A percentile compares a stretch with the other conserved stretches of the same genome.
Conservation (phyloP, 164 flowering plant species). For the Dillenia suffruticosa region DNA sequence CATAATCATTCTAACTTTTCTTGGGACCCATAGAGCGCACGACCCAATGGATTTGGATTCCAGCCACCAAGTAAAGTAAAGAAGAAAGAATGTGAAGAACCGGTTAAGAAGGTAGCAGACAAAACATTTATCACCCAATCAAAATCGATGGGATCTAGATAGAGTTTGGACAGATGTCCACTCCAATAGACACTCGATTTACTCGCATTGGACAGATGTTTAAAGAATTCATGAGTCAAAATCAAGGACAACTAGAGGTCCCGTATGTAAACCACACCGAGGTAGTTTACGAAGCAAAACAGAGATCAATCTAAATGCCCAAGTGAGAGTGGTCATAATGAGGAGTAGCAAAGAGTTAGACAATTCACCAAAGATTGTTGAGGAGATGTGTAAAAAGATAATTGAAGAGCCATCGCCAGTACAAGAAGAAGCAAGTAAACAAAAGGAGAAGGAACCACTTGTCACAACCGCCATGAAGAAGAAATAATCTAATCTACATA, state of each 20-base stretch:
- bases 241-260: too few species aligned
- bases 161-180: neutral
- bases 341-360: too few species aligned
- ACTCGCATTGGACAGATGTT: too few species aligned
- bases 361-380: neutral
- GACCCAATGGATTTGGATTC: neutral
- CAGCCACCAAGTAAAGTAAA: neutral
- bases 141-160: neutral
- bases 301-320: neutral
- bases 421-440: neutral
- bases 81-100: neutral
- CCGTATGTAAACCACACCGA: too few species aligned
- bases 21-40: neutral
- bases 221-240: too few species aligned
- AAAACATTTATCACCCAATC: neutral
- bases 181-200: too few species aligned
- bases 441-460: neutral
- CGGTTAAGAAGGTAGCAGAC: neutral
- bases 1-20: neutral
- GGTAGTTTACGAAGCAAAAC: too few species aligned
- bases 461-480: neutral
- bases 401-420: neutral
- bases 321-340: neutral
- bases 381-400: neutral
- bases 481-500: neutral